Evolutionary conservation across 2,329 filamentous ascomycete genomes (phyloP), one percentile per base, ranked within the genome.

Genomic region (Fusarium fracticaudum): DNA sequence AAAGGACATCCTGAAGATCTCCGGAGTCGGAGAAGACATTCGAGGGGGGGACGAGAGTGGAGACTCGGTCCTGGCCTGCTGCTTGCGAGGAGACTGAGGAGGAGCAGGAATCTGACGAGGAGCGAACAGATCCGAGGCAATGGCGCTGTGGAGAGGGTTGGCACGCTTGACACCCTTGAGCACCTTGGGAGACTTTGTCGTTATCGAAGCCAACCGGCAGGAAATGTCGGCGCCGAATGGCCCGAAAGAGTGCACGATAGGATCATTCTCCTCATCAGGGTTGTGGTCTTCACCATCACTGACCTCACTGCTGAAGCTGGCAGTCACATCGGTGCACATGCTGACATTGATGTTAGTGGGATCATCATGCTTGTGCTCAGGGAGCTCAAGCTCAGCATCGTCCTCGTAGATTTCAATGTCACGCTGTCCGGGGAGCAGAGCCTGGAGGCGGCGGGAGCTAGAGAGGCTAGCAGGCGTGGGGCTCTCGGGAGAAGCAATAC

Each of bases 201-300:
- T 89, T 85, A 98, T 93, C 5, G 93, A 94, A 29, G 94, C 93
- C 81, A 98, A 89, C 33, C 94, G 91, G 70, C 90, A 90, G n/a
- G 96, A 91, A 43, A 98, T 87, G 80, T 98, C 94, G 61, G 93
- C 93, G 47, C 94, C 95, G 79, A 94, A 97, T 2, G 95, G 94
- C 22, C 95, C 95, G 76, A 98, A 98, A 0, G 95, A 98, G 82
- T 96, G 94, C 24, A 98, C 87, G 62, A 98, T 91, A 6, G 95
- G 95, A 76, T 98, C 96, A 73, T 98, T 98, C 83, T 98, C 96
- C 85, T 98, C 95, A 77, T 96, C 93, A 2, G 93, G 92, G 72
- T 97, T 91, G 58, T 94, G 92, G 60, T 92, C 90, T 24, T 95
- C 91, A 5, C 48, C 64, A 60, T 82, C 84, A 18, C 84, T 85